A percentile compares a stretch with the other conserved stretches of the same genome.
Conservation (phyloP, 2,329 filamentous ascomycete genomes). For the Calonectria pteridis region DNA sequence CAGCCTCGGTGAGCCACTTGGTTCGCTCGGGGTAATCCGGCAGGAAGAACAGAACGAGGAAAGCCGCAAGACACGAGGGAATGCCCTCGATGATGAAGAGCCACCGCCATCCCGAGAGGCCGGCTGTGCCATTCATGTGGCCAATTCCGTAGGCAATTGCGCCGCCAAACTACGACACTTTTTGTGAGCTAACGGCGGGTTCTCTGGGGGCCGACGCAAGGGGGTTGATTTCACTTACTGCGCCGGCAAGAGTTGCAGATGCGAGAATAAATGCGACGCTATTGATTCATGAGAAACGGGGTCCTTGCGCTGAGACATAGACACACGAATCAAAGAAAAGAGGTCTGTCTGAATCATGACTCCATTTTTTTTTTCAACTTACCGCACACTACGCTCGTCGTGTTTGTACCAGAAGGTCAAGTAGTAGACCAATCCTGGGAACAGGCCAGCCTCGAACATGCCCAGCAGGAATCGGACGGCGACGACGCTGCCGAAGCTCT, state of each 20-base stretch:
- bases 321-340: no score
- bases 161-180: conserved; percentile 67
- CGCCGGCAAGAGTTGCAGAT: conserved; percentile 76
- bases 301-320: conserved; percentile 3
- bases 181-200: conserved; percentile 12
- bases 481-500: conserved; percentile 72
- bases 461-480: conserved; percentile 77
- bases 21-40: conserved; percentile 77
- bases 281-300: conserved; percentile 25
- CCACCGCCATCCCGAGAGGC: conserved; percentile 78
- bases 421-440: conserved; percentile 71
- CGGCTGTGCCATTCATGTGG: conserved; percentile 74
- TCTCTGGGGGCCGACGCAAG: neutral
- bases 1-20: conserved; percentile 69
- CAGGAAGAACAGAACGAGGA: conserved; percentile 75
- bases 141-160: conserved; percentile 80
- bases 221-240: conserved; percentile 50
- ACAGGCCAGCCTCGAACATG: conserved; percentile 77
- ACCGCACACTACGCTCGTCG: conserved; percentile 74
- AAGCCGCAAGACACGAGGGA: conserved; percentile 72
- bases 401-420: conserved; percentile 82
- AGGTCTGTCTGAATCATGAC: neutral
- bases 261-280: conserved; percentile 79
- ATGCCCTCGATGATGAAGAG: conserved; percentile 74
- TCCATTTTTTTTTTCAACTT: conserved; percentile 19